Base-by-base conservation (phyloP, 2,329 filamentous ascomycete species). In the Tolypocladium pustulatum region DNA sequence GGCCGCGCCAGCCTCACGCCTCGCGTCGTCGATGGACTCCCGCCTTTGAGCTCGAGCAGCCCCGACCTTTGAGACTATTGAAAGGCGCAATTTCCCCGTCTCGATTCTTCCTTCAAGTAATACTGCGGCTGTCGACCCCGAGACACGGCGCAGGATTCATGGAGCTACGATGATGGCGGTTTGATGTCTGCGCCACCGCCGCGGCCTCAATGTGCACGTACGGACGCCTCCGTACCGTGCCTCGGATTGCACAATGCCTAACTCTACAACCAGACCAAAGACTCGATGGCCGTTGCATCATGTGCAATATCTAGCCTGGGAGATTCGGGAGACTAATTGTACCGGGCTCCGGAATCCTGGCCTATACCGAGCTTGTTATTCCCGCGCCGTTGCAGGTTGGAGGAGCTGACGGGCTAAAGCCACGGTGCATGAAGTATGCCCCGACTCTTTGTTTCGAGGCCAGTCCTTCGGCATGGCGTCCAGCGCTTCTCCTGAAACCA, bases 21-120 rank as follows among this genome's bases (percentile, higher is more conserved):
- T 20, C 46, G 49, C 4, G 9, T n/a, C 27, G 27, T 3, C 25
- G 4, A 30, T 46, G 8, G 25, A 17, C 22, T 46, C n/a, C 40
- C 2, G 4, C 41, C 41, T 6, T 25, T 12, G 9, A n/a, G 40
- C 20, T 25, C 4, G 3, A n/a, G 40, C 20, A 22, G 22, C 41
- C 78, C n/a, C 22, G 5, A 13, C 40, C 27, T 22, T n/a, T 20
- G 32, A n/a, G 8, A 15, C 32, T 15, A 12, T 54, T 2, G 30
- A 36, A 20, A 53, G 20, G 20, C 8, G 51, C 9, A 20, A 12
- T 53, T 20, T 3, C 27, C 10, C 4, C 34, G 15, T 15, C 9
- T 17, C 4, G 13, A 1, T 3, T 37, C 27, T 32, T 12, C 32
- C 4, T 38, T 8, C 1, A 20, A 49, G 12, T 17, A n/a, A n/a